A percentile compares a stretch with the other conserved stretches of the same genome.
These are phyloP conservation scores for Geosmithia putterillii DNA, from an alignment of 2,329 filamentous ascomycete genomes.

Conservation along the genomic window DNA sequence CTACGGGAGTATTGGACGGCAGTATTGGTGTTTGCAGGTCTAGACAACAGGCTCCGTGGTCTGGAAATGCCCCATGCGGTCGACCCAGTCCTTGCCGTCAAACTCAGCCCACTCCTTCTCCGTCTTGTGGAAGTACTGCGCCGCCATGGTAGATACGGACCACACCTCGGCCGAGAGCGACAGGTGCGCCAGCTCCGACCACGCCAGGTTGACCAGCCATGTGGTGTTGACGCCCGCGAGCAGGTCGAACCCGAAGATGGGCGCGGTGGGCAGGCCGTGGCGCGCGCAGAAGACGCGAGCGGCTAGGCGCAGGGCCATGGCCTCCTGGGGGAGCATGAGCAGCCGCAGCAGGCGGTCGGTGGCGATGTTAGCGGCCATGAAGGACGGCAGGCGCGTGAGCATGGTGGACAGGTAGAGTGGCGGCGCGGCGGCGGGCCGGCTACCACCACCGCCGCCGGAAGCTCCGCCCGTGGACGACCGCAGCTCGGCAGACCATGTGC, in stretches of 20 bases:
- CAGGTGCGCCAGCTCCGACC: slow-evolving; percentile 31
- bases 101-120: slow-evolving; percentile 29
- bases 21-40: too few relatives aligned
- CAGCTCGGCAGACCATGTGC: slow-evolving; percentile 46
- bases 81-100: slow-evolving; percentile 2
- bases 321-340: slow-evolving; percentile 32
- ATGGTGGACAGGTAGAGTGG: slow-evolving; percentile 33
- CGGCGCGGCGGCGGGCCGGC: slow-evolving; percentile 6
- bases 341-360: slow-evolving; percentile 28
- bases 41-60: background rate
- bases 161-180: slow-evolving; percentile 31
- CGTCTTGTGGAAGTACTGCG: slow-evolving; percentile 25
- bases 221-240: slow-evolving; percentile 24
- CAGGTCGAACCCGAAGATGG: slow-evolving; percentile 24
- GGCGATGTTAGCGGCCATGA: slow-evolving; percentile 33
- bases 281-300: slow-evolving; percentile 27
- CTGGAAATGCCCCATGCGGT: background rate
- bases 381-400: slow-evolving; percentile 36
- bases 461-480: slow-evolving; percentile 32
- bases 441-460: slow-evolving; percentile 6
- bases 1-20: too few relatives aligned
- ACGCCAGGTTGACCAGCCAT: slow-evolving; percentile 30
- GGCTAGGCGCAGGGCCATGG: slow-evolving; percentile 28
- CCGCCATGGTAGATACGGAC: slow-evolving; percentile 23
- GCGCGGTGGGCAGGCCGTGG: slow-evolving; percentile 21